Percentiles rank a stretch among this genome's conserved stretches.
These are phyloP conservation scores for Fusarium armeniacum DNA, from an alignment of 2,329 filamentous ascomycete species.

Conservation along the genomic window DNA sequence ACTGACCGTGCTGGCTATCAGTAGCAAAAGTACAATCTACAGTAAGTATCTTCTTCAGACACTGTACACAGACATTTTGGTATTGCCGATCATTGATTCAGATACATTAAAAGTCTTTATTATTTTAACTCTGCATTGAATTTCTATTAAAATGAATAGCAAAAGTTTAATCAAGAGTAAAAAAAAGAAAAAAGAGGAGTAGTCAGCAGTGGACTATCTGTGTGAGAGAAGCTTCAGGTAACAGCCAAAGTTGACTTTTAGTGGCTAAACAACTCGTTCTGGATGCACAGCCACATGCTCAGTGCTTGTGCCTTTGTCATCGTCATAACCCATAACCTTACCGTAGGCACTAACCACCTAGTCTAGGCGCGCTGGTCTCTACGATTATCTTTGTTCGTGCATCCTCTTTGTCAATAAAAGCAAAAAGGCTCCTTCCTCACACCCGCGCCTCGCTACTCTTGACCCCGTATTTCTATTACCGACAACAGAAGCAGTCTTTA, in stretches of 20 bases:
- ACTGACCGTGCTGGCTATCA: not conserved
- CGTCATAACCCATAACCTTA: slow-evolving; percentile 39
- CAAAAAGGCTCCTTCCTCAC: slow-evolving; percentile 2
- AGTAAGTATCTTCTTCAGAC: not conserved
- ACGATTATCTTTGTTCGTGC: slow-evolving; percentile 35
- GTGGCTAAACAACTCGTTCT: not conserved
- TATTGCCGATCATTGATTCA: not conserved
- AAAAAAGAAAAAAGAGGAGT: not conserved
- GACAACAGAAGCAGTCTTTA: slow-evolving; percentile 9
- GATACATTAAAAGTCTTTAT: not conserved
- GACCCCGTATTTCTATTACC: not conserved
- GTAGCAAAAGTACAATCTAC: not conserved
- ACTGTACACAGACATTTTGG: not conserved
- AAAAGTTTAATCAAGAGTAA: not conserved
- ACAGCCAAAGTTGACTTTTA: not conserved
- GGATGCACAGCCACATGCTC: slow-evolving; percentile 39
- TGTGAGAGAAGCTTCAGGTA: not conserved
- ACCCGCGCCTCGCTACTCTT: not conserved
- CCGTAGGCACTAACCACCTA: not conserved
- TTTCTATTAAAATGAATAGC: not conserved
- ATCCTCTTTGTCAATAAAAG: slow-evolving; percentile 41
- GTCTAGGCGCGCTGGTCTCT: slow-evolving; percentile 8
- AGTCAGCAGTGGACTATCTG: no score
- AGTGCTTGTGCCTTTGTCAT: slow-evolving; percentile 46
- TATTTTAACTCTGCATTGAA: not conserved